These are phyloP conservation scores for Teunomyces barrocoloradensis DNA, from an alignment of 805 yeast species.

Conservation along the genomic window DNA sequence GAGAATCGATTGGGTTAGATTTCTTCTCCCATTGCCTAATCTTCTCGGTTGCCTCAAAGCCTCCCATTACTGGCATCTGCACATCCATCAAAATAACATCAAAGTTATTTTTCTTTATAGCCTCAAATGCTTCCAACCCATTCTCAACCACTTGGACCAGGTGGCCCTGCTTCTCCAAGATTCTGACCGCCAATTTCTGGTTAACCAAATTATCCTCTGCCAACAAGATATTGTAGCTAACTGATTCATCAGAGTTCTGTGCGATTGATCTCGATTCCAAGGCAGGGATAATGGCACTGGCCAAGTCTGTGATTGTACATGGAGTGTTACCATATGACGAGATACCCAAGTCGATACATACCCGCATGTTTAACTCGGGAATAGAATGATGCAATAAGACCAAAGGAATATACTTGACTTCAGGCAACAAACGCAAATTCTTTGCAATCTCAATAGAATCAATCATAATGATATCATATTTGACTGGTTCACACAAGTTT, in stretches of 20 bases:
- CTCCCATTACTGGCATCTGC: conserved; percentile 96
- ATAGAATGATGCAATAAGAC: conserved; percentile 74
- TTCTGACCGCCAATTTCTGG: conserved; percentile 82
- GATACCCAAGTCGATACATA: conserved; percentile 81
- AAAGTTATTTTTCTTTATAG: conserved; percentile 61
- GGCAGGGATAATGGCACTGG: conserved; percentile 81
- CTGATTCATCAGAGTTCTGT: conserved; percentile 73
- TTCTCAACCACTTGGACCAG: conserved; percentile 81
- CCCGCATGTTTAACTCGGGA: conserved; percentile 74
- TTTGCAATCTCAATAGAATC: conserved; percentile 77
- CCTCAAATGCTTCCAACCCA: conserved; percentile 79
- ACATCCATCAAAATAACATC: conserved; percentile 91
- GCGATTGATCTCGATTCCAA: conserved; percentile 80
- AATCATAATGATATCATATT: conserved; percentile 78
- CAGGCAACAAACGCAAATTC: conserved; percentile 63
- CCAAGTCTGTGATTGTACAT: conserved; percentile 76
- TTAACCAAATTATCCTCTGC: conserved; percentile 89
- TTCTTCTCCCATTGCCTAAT: conserved; percentile 87
- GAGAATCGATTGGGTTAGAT: conserved; percentile 65
- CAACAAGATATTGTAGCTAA: conserved; percentile 67
- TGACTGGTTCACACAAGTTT: conserved; percentile 52
- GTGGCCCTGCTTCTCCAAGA: conserved; percentile 83
- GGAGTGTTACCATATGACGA: conserved; percentile 89
- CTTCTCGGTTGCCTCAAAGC: conserved; percentile 85
- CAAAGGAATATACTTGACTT: conserved; percentile 81